phyloP scores from a whole-genome alignment of 306 rosid species.

The Prunus mume region DNA sequence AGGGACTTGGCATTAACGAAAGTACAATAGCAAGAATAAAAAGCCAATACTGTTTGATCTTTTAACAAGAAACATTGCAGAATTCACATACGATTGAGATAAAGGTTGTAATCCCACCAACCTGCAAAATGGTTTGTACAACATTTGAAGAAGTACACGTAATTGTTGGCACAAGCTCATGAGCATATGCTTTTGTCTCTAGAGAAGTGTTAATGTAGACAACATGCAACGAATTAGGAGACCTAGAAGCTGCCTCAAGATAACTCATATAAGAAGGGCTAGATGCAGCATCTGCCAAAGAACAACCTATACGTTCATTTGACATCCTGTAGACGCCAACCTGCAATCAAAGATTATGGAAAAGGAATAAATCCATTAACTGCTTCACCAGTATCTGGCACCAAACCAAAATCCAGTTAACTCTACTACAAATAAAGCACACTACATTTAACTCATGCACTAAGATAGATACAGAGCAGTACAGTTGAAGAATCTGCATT shows the following conservation, averaged over 20 bases:
- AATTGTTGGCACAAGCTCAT: slow-evolving; percentile 95
- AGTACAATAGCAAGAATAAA: background rate
- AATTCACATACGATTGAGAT: slow-evolving; percentile 1
- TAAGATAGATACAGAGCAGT: background rate
- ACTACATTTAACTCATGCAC: background rate
- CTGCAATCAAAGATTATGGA: slow-evolving; percentile 39
- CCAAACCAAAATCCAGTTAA: slow-evolving; percentile 11
- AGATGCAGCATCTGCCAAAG: slow-evolving; percentile 95
- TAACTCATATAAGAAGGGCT: slow-evolving; percentile 72
- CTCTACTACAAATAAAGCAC: slow-evolving; percentile 5
- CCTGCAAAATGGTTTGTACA: slow-evolving; percentile 92
- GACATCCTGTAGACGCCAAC: slow-evolving; percentile 93
- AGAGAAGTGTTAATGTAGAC: slow-evolving; percentile 86
- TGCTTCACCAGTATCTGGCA: slow-evolving; percentile 9
- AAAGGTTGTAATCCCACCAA: slow-evolving; percentile 24
- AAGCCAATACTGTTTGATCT: slow-evolving; percentile 12
- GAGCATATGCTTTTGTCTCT: slow-evolving; percentile 93
- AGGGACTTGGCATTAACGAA: background rate
- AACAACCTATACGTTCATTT: slow-evolving; percentile 80
- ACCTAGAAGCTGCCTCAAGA: slow-evolving; percentile 72
- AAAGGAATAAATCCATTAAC: slow-evolving; percentile 21
- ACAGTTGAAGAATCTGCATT: background rate
- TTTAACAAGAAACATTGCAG: background rate
- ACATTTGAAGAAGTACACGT: slow-evolving; percentile 98
- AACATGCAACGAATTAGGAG: slow-evolving; percentile 79